These are phyloP conservation scores for Lachancea sp. DNA, from an alignment of 805 yeast species.

Conservation along the genomic window DNA sequence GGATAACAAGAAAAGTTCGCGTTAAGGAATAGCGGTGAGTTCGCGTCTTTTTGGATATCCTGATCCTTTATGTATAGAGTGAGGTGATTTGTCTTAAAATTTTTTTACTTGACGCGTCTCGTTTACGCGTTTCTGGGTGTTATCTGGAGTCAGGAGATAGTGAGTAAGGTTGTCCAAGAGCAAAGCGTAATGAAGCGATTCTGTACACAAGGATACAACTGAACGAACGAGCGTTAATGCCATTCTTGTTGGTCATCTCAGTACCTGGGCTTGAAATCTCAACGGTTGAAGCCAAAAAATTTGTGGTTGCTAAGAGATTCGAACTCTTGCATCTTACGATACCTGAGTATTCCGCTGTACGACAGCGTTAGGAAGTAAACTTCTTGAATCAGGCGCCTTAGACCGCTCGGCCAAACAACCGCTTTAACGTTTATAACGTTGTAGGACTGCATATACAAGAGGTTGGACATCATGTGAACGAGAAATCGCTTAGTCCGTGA, in stretches of 20 bases:
- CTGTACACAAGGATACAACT: no score
- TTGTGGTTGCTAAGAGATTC: constrained; percentile 28
- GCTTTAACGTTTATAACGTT: not conserved
- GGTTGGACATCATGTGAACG: not conserved
- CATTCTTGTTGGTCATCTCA: no score
- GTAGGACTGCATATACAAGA: not conserved
- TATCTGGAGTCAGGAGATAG: not conserved
- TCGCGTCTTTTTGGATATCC: not conserved
- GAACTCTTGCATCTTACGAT: constrained; percentile 30
- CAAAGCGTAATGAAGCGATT: no score
- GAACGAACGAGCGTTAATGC: no score
- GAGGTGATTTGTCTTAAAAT: not conserved
- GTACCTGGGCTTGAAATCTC: no score
- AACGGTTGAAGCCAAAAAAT: constrained; percentile 13
- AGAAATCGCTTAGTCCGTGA: no score
- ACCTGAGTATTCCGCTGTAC: constrained; percentile 23
- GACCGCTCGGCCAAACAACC: constrained; percentile 32
- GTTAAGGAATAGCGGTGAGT: no score
- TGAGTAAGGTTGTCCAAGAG: no score
- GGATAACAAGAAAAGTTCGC: no score
- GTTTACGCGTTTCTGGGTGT: not conserved
- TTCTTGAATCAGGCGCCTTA: constrained; percentile 30
- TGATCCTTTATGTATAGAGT: not conserved
- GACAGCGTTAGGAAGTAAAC: constrained; percentile 17
- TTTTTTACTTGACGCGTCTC: constrained; percentile 1